Evolutionary conservation across 768 basidiomycete species (phyloP), one percentile per base, ranked within the genome.

Genomic region (Roridomyces roridus): DNA sequence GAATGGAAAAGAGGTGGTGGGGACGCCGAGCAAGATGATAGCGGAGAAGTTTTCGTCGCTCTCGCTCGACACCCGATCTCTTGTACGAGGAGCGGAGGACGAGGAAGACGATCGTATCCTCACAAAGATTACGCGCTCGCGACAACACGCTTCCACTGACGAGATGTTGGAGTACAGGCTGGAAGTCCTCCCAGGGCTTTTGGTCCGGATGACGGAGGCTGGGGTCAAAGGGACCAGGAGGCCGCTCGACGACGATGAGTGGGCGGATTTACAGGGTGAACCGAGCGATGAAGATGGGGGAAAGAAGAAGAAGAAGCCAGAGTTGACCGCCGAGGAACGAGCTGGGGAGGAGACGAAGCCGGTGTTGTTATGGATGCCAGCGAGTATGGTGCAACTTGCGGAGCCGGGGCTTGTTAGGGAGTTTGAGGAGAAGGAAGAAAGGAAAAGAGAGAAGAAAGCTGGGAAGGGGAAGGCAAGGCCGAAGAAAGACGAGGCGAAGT

Each of bases 151-250:
- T 0, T 91, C 83, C 11, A 92, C 91, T 0, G 91, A 92, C 62
- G 72, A 77, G 8, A 74, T 86, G 1, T 76, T 86, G 37, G 94
- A 96, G 70, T 94, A 93, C 63, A 88, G 94, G 1, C 74, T 96
- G 12, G 88, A 93, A 64, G 77, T 94, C 48, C 80, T 84, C 7
- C 93, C 91, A 0, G 77, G 78, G 6, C 78, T 81, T 42, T 80
- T 94, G 20, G 89, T 91, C 5, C 75, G 72, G 4, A 74, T 91
- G 0, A 82, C 87, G 12, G 86, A 86, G 61, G 80, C 78, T 0
- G 91, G 90, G 0, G 80, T 96, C 48, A 77, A 79, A 50, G 91
- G 89, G 8, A 73, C 80, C 18, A 80, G 92, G 4, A 31, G 74
- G 56, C 62, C 82, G 70, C 74, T 79, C 60, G 71, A 77, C 55